Conservation (phyloP, 2,329 filamentous ascomycete species). For the Claviceps sp. region DNA sequence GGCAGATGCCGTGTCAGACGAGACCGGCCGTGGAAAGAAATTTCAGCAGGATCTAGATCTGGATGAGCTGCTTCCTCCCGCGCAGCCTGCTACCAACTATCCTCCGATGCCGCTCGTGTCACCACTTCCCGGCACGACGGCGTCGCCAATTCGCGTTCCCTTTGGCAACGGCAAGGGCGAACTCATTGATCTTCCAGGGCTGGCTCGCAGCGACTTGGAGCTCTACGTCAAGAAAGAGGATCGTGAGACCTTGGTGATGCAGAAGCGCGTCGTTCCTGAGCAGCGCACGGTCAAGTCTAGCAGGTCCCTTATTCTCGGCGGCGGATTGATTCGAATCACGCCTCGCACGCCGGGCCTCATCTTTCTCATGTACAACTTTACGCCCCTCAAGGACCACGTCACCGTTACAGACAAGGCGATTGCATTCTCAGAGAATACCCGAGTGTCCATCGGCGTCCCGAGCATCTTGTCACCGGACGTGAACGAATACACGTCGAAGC, state of each 20-base stretch:
- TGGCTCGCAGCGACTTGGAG: conserved; percentile 62
- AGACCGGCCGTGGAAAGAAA: not conserved
- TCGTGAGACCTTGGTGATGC: conserved; percentile 64
- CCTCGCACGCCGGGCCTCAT: conserved; percentile 47
- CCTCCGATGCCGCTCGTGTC: conserved; percentile 81
- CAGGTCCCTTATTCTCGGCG: conserved; percentile 68
- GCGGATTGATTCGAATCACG: conserved; percentile 74
- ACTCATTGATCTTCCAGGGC: conserved; percentile 80
- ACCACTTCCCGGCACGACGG: conserved; percentile 80
- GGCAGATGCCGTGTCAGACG: too few relatives aligned
- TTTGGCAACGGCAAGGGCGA: conserved; percentile 81
- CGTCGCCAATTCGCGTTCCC: conserved; percentile 83
- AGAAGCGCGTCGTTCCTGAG: conserved; percentile 55
- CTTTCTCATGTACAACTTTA: conserved; percentile 76
- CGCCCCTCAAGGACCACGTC: conserved; percentile 61
- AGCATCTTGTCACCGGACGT: conserved; percentile 49
- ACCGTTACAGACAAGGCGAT: conserved; percentile 71
- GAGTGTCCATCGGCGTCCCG: conserved; percentile 41
- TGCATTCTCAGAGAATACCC: conserved; percentile 52
- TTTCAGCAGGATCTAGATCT: conserved; percentile 21
- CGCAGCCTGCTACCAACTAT: conserved; percentile 58
- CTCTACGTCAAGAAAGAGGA: conserved; percentile 54
- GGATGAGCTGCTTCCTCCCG: conserved; percentile 57
- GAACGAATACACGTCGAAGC: conserved; percentile 40
- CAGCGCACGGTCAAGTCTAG: conserved; percentile 60